Evolutionary conservation across 1,284 basidiomycete genomes (phyloP).

Genomic region (Ustilago vetiveriae): DNA sequence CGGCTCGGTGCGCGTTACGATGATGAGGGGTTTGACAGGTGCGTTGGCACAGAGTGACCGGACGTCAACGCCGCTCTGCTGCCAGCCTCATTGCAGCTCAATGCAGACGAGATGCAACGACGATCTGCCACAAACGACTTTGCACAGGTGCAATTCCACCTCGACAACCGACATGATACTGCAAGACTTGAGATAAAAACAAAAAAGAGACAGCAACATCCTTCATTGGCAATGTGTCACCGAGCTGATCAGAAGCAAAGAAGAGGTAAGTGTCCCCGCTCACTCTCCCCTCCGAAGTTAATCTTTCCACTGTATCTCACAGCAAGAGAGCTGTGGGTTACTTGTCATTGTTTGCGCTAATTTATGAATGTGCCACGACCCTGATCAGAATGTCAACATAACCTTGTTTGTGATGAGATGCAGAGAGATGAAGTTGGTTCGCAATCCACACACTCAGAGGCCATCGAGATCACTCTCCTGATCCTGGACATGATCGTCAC

Average conservation of each 20-base stretch:
- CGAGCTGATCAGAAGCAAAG: constrained; percentile 32
- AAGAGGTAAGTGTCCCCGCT: neutral
- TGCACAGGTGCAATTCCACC: neutral
- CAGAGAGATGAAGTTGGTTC: neutral
- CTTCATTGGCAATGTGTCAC: constrained; percentile 11
- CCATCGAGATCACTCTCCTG: neutral
- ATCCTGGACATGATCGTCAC: no score
- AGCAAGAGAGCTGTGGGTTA: no score
- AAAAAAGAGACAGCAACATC: neutral
- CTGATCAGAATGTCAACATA: no score
- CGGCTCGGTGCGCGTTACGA: no score
- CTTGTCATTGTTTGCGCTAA: constrained; percentile 9
- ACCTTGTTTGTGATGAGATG: no score
- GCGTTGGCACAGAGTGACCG: neutral
- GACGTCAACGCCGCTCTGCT: neutral
- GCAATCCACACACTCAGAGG: neutral
- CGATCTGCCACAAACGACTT: constrained; percentile 9
- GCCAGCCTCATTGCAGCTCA: neutral
- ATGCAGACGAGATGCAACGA: constrained; percentile 4
- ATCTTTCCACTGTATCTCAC: neutral
- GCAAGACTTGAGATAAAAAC: neutral
- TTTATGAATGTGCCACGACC: constrained; percentile 9
- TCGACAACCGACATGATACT: constrained; percentile 2
- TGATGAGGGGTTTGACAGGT: constrained; percentile 33
- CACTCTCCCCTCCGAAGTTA: no score